These are phyloP conservation scores for Ustulina deusta DNA, from an alignment of 2,329 filamentous ascomycete species.

Conservation along the genomic window DNA sequence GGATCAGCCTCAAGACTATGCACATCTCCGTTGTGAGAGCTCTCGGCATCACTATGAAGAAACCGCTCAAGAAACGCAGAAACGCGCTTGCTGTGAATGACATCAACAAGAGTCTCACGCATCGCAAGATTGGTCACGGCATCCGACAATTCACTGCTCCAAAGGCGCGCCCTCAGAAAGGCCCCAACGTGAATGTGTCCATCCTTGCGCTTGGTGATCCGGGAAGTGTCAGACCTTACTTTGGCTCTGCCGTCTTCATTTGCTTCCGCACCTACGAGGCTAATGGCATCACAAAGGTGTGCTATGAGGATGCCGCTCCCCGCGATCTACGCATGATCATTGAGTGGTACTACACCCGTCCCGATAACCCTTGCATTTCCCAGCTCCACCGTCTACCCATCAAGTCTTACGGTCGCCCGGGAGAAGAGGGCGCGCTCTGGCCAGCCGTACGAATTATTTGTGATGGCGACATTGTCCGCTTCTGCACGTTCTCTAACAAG, in stretches of 20 bases:
- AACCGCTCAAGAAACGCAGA: neutral
- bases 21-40: neutral
- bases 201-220: constrained; percentile 29
- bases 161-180: neutral
- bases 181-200: constrained; percentile 31
- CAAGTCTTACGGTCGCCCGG: neutral
- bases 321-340: constrained; percentile 37
- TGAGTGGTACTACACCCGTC: constrained; percentile 24
- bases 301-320: constrained; percentile 25
- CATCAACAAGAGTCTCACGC: constrained; percentile 25
- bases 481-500: constrained; percentile 1
- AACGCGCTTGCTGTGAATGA: constrained; percentile 2
- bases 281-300: neutral
- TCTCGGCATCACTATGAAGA: constrained; percentile 4
- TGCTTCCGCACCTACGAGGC: constrained; percentile 14
- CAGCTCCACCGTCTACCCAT: constrained; percentile 16
- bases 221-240: constrained; percentile 30
- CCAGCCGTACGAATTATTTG: constrained; percentile 38
- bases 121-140: constrained; percentile 32
- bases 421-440: constrained; percentile 17
- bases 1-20: constrained; percentile 19
- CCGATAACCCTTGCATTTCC: constrained; percentile 18
- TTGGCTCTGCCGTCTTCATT: constrained; percentile 29
- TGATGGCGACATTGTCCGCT: constrained; percentile 18
- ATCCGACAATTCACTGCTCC: constrained; percentile 23